Base-by-base conservation (phyloP, 768 basidiomycete species). In the Paxillus rubicundulus region DNA sequence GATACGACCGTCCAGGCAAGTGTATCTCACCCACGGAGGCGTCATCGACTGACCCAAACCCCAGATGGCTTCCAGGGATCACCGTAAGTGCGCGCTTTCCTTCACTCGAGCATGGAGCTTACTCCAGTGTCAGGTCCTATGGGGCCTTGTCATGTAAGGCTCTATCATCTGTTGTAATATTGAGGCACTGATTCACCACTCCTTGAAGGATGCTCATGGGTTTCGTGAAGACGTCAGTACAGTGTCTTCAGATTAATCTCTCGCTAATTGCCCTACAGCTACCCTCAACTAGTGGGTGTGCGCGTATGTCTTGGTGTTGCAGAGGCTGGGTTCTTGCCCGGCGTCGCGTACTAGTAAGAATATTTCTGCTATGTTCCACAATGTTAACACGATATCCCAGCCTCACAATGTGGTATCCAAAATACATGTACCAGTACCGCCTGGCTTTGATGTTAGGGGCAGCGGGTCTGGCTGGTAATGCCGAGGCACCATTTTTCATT, bases 301-400 rank as follows among this genome's bases (percentile, higher is more conserved):
- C 78, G 85, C 10, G 66, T 82, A 8, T 79, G 77, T 53, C 77
- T 88, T 0, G 87, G 87, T 2, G 61, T 85, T 2, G 78, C 84
- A 0, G 87, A 89, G 67, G 82, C 85, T 4, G 86, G 87, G 3
- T 63, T 87, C 8, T 88, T 85, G 65, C 86, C 87, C 10, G 86
- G 86, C 21, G 84, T 88, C 10, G 78, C 80, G 1, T 90, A 86
- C 70, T 89, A 86, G 86, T 87, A 50, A 40, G 77, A 64, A 30
- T 45, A 27, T n/a, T 9, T 17, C 18, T 7, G 9, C 16, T 2
- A 8, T 20, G 3, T 9, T 32, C 21, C n/a, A 9, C 16, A 10
- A 21, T 24, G 2, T 53, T 56, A 8, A 65, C 14, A 1, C 6
- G 17, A 24, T 1, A 5, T 37, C 12, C 21, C 18, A 84, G 81